Conservation (phyloP, 495 filamentous ascomycete species). For the Xylaria acuta region DNA sequence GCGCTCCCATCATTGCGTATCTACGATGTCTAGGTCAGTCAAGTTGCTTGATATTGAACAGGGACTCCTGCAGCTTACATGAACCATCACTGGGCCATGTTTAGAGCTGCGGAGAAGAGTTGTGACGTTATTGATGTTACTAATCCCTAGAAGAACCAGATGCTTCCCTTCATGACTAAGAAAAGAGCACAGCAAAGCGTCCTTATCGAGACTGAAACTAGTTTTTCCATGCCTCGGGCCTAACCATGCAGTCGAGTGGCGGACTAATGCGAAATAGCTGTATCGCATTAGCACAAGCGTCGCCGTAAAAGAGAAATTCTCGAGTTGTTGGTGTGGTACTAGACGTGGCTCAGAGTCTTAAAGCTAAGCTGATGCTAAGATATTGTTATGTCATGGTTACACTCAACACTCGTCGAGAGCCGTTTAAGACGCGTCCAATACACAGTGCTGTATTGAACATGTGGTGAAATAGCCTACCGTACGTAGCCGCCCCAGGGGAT, state of each 20-base stretch:
- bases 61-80: slow-evolving; percentile 52
- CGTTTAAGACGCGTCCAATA: neutral
- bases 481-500: slow-evolving; percentile 59
- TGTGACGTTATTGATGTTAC: slow-evolving; percentile 73
- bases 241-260: slow-evolving; percentile 85
- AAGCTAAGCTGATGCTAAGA: neutral
- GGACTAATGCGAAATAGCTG: slow-evolving; percentile 79
- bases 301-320: neutral
- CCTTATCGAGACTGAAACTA: slow-evolving; percentile 70
- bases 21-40: slow-evolving; percentile 34
- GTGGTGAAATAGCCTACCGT: slow-evolving; percentile 44
- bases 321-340: neutral
- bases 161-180: slow-evolving; percentile 75
- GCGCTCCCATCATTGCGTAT: slow-evolving; percentile 67
- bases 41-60: slow-evolving; percentile 1
- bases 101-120: slow-evolving; percentile 72
- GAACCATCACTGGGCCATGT: slow-evolving; percentile 69
- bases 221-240: slow-evolving; percentile 81
- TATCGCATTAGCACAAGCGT: slow-evolving; percentile 27
- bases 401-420: neutral
- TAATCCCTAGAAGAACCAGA: slow-evolving; percentile 82
- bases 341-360: neutral
- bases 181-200: slow-evolving; percentile 83
- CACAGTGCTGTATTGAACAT: neutral
- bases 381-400: neutral